Base-by-base conservation (phyloP, 2,329 filamentous ascomycete species). In the Plenodomus tracheiphilus region DNA sequence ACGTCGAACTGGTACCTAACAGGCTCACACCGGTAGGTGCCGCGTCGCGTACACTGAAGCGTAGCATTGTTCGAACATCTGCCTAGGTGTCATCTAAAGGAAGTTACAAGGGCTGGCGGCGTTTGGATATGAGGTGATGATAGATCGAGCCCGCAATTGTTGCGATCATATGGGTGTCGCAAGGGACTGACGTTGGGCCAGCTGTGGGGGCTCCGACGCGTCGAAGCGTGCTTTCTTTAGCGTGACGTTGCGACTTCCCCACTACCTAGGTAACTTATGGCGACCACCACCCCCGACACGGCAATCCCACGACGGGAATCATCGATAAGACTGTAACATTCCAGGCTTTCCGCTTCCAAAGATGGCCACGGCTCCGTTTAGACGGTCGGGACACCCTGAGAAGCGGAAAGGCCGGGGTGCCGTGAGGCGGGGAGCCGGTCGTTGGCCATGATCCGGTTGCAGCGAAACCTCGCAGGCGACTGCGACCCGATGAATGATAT, bases 381-480 rank as follows among this genome's bases (percentile, higher is more conserved):
- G 37, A 52, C 60, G 54, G 45, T 46, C 59, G 59, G 59, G 41
- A 28, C 43, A 56, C 57, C 47, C 39, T 52, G 28, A 28, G 39
- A 46, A 36, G 42, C 25, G 53, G 58, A 57, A 58, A 55, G 39
- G 55, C 54, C 57, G 62, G 54, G 47, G 41, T 39, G 47, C 59
- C 57, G 56, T 58, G 46, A 54, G 52, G 66, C 60, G 67, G 67
- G 66, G 67, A 70, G 52, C 67, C 67, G 67, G 67, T 62, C 28
- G 28, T 11, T 32, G 28, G 62, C 42, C 43, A 48, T 58, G 20
- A 42, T 47, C 58, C 49, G 54, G 46, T 49, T 43, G 44, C 53
- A 41, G 57, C 46, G 43, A 47, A 43, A 43, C 49, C 22, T 34
- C 34, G 20, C 49, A 34, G 41, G 42, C 47, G 53, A 46, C 41